Evolutionary conservation across 108 stramenopile genomes (phyloP), one percentile per base, ranked within the genome.

Genomic region (Cyclotella cryptica): DNA sequence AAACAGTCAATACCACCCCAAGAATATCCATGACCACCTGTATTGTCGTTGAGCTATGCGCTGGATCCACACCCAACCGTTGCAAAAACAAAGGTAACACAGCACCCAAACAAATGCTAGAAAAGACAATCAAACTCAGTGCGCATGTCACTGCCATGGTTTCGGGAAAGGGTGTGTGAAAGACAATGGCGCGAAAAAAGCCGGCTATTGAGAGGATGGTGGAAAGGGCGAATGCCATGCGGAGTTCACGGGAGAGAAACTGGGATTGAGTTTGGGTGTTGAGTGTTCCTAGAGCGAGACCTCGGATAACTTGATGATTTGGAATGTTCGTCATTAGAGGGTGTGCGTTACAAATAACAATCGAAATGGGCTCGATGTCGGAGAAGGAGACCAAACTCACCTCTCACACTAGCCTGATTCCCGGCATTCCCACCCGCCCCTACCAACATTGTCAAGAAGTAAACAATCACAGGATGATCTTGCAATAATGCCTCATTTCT

Each of bases 21-120:
- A 81, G 51, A 29, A 77, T 74, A 67, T 85, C 80, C 74, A 81
- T 81, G 2, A 77, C 39, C 26, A 90, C 91, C 75, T 97, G 96
- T 55, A 97, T 97, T 2, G 90, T 92, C 2, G 96, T 97, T 21
- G 89, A 90, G 75, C 88, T 86, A 76, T 97, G 93, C 14, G 96
- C 96, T n/a, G 96, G 93, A 85, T 97, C 96, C 59, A 95, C 85
- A 14, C 90, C 88, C 60, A 93, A 42, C 46, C 63, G 66, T 52
- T 93, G 81, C 75, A 97, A 62, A 15, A 91, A 47, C 63, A 97
- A 46, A 12, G 96, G 96, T 62, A 97, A 73, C 3, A 93, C 65
- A 4, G 93, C 87, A 46, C 96, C 96, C 43, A 95, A 74, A 63
- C 88, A 84, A 46, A 93, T 88, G 52, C 88, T 87, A 55, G 71